A percentile compares a stretch with the other conserved stretches of the same genome.
Evolutionary conservation across 139 green algal species (phyloP).

Genomic region (Eudorina sp.): DNA sequence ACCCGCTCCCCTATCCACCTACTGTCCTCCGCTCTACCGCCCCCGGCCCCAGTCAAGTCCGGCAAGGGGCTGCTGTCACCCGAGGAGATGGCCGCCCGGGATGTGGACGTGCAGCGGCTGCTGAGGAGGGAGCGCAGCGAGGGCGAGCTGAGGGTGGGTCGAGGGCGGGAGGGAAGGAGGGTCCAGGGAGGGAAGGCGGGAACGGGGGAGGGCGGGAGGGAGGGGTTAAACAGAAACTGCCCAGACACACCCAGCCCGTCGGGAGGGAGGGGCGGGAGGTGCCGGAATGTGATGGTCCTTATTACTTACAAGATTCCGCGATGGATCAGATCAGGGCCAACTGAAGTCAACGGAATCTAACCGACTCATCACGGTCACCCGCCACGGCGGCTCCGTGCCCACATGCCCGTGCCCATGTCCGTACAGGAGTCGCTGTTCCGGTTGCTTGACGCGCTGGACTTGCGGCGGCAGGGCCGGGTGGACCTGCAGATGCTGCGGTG

Average conservation of each 20-base stretch:
- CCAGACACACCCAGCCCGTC: too few species aligned
- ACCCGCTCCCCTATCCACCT: too few species aligned
- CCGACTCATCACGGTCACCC: too few species aligned
- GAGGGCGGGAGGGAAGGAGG: not conserved
- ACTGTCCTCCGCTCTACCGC: too few species aligned
- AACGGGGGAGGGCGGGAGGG: not conserved
- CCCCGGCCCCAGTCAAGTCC: not conserved
- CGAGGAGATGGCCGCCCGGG: slow-evolving; percentile 5
- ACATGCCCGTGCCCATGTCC: not conserved
- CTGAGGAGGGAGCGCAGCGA: slow-evolving; percentile 13
- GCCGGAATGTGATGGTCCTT: too few species aligned
- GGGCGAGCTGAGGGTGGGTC: slow-evolving; percentile 14
- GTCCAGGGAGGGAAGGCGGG: not conserved
- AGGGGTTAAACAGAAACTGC: too few species aligned
- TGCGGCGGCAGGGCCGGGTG: slow-evolving; percentile 17
- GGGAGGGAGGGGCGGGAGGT: too few species aligned
- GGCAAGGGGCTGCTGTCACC: not conserved
- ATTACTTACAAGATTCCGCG: too few species aligned
- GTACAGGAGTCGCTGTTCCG: not conserved
- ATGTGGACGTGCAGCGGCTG: slow-evolving; percentile 35
- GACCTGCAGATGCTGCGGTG: slow-evolving; percentile 41
- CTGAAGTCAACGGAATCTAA: too few species aligned
- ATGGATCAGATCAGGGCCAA: too few species aligned
- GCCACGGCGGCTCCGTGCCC: too few species aligned
- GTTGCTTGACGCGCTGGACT: slow-evolving; percentile 3